Conservation (phyloP, 2,329 filamentous ascomycete genomes). For the Aspergillus hortae region DNA sequence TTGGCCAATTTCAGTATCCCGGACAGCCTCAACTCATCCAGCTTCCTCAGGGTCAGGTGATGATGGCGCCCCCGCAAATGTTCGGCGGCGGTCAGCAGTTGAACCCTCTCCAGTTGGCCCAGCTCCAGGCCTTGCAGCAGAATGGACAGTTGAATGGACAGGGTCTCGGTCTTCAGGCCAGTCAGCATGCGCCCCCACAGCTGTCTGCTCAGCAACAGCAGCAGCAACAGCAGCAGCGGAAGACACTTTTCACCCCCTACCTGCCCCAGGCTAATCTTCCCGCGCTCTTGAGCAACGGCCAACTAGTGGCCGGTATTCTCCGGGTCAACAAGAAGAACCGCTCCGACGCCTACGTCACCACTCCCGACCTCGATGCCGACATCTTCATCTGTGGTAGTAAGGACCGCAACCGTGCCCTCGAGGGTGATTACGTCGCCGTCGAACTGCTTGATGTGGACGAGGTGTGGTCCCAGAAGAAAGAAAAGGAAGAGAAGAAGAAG, state of each 20-base stretch:
- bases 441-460: constrained; percentile 97
- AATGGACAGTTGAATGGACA: constrained; percentile 79
- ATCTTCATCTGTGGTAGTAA: constrained; percentile 99
- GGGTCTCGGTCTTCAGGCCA: constrained; percentile 62
- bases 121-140: constrained; percentile 91
- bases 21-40: constrained; percentile 84
- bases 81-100: constrained; percentile 78
- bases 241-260: constrained; percentile 97
- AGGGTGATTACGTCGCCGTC: constrained; percentile 91
- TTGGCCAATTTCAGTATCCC: constrained; percentile 86
- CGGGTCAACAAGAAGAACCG: constrained; percentile 99
- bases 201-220: constrained; percentile 56
- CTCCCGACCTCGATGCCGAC: constrained; percentile 89
- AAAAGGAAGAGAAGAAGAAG: constrained; percentile 99
- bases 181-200: constrained; percentile 68
- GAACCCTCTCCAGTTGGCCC: constrained; percentile 81
- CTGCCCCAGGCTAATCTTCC: constrained; percentile 91
- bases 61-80: constrained; percentile 74
- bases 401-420: constrained; percentile 92
- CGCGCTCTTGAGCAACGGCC: constrained; percentile 82
- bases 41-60: constrained; percentile 76
- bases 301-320: constrained; percentile 92
- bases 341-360: constrained; percentile 96
- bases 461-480: constrained; percentile 96
- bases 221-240: constrained; percentile 82